These are phyloP conservation scores for Trichophyton rubrum DNA, from an alignment of 2,329 filamentous ascomycete genomes.

Conservation along the genomic window DNA sequence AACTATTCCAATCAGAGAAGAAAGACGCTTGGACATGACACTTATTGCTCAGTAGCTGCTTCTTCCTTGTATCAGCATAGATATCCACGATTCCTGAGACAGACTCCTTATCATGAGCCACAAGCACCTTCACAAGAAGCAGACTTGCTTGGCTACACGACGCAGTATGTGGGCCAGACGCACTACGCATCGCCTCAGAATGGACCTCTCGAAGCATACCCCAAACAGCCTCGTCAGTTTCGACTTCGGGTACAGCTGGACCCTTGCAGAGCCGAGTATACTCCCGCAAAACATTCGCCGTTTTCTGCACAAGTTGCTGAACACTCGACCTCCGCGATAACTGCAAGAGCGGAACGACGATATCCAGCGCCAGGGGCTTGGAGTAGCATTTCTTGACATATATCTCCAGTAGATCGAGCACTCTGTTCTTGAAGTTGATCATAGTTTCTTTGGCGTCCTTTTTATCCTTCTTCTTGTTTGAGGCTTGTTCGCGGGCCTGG, in stretches of 20 bases:
- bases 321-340: constrained; percentile 64
- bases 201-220: constrained; percentile 56
- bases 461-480: constrained; percentile 67
- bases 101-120: constrained; percentile 37
- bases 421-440: constrained; percentile 86
- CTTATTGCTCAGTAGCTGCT: constrained; percentile 46
- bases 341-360: constrained; percentile 64
- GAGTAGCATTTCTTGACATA: constrained; percentile 69
- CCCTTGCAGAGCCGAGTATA: constrained; percentile 55
- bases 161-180: constrained; percentile 57
- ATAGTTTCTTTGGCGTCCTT: constrained; percentile 81
- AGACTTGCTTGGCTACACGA: constrained; percentile 53
- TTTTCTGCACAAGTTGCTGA: constrained; percentile 63
- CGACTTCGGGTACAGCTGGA: constrained; percentile 27
- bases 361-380: constrained; percentile 52
- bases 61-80: constrained; percentile 51
- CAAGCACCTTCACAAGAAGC: constrained; percentile 32
- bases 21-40: constrained; percentile 52
- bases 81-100: constrained; percentile 47
- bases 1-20: constrained; percentile 63
- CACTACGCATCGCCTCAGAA: constrained; percentile 42
- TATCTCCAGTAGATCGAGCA: constrained; percentile 75
- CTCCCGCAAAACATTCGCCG: constrained; percentile 56
- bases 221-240: constrained; percentile 34
- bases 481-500: constrained; percentile 56